Percentiles rank a stretch among this genome's conserved stretches.
Conservation (phyloP, 805 yeast species). For the Starmerella stellata region DNA sequence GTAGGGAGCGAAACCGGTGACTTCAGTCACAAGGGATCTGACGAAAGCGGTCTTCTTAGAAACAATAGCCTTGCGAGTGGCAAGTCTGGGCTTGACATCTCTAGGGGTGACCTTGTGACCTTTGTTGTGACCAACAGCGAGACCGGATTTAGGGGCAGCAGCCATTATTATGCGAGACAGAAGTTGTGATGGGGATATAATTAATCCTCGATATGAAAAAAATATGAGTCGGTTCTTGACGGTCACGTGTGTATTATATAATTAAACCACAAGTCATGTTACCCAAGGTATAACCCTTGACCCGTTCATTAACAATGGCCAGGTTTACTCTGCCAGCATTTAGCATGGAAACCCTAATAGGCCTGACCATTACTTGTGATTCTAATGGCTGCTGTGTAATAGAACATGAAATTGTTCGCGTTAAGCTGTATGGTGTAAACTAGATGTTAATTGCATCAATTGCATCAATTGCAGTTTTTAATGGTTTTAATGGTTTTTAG, state of each 20-base stretch:
- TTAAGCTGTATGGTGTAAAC: too few relatives aligned
- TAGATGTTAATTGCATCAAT: not conserved
- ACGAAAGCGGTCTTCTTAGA: slow-evolving; percentile 94
- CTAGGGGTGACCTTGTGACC: slow-evolving; percentile 89
- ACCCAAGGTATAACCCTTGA: too few relatives aligned
- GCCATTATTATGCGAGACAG: slow-evolving; percentile 10
- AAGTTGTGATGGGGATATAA: not conserved
- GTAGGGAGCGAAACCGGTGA: slow-evolving; percentile 97
- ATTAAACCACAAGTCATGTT: too few relatives aligned
- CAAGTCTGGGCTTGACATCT: slow-evolving; percentile 71
- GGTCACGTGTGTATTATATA: not conserved
- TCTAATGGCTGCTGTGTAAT: too few relatives aligned
- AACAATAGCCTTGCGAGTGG: slow-evolving; percentile 90
- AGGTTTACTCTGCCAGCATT: too few relatives aligned
- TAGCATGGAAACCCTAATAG: too few relatives aligned
- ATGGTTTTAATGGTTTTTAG: not conserved
- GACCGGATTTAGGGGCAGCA: slow-evolving; percentile 34
- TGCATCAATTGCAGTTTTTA: not conserved
- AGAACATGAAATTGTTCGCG: too few relatives aligned
- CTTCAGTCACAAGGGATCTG: slow-evolving; percentile 89
- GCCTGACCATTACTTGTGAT: too few relatives aligned
- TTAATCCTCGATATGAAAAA: not conserved
- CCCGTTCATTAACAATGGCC: too few relatives aligned
- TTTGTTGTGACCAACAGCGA: slow-evolving; percentile 97
- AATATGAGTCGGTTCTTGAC: not conserved